phyloP scores from a whole-genome alignment of 192 early-diverging fungal species.

The Piromyces finnis region DNA sequence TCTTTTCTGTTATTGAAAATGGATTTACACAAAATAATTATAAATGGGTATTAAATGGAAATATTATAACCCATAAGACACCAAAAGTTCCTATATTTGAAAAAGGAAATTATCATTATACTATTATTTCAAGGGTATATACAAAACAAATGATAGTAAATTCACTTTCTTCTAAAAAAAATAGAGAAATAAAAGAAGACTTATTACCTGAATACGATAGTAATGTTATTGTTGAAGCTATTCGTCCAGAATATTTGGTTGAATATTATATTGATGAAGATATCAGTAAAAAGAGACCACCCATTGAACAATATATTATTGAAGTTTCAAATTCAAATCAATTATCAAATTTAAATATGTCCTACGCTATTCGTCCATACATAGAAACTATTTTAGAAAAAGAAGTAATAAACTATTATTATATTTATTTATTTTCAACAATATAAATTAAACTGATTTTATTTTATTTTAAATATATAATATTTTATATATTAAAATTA shows the following conservation, averaged over 20 bases:
- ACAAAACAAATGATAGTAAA: background rate
- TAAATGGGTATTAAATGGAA: background rate
- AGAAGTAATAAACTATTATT: background rate
- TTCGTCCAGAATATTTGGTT: background rate
- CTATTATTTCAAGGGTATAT: background rate
- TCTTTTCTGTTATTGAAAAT: background rate
- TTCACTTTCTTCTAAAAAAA: background rate
- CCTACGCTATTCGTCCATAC: background rate
- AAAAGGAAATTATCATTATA: background rate
- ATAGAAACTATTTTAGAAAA: background rate
- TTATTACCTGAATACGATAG: background rate
- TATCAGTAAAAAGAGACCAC: background rate
- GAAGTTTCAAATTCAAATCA: background rate
- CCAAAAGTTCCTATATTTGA: background rate
- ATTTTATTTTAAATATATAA: too few relatives aligned
- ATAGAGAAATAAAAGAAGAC: background rate
- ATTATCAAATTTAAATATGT: background rate
- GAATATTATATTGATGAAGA: background rate
- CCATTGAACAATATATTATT: background rate
- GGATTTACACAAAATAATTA: background rate
- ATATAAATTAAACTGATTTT: too few relatives aligned
- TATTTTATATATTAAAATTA: too few relatives aligned
- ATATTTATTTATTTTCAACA: too few relatives aligned
- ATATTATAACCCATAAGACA: background rate
- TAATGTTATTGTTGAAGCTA: background rate